Percentiles rank a stretch among this genome's conserved stretches.
phyloP scores from a whole-genome alignment of 2,329 filamentous ascomycete species.

The Exophiala spinifera region DNA sequence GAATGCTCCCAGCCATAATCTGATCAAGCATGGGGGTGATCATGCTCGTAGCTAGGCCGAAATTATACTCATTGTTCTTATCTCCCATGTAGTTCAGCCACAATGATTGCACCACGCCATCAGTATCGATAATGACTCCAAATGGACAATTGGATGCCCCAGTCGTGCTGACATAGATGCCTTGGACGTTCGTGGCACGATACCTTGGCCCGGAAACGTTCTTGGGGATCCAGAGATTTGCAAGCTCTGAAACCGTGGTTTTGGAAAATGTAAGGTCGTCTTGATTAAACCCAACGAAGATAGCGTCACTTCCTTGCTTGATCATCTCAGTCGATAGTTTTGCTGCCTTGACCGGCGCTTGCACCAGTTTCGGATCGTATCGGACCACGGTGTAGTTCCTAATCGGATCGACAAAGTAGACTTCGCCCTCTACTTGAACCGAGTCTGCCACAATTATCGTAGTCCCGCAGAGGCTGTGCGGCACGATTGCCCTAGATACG shows the following conservation, averaged over 20 bases:
- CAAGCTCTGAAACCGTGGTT: conserved; percentile 94
- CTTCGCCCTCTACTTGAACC: conserved; percentile 88
- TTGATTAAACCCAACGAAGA: conserved; percentile 97
- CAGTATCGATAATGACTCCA: conserved; percentile 83
- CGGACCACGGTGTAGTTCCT: conserved; percentile 96
- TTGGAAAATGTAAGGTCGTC: conserved; percentile 91
- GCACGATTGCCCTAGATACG: conserved; percentile 89
- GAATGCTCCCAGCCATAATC: conserved; percentile 74
- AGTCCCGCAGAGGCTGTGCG: conserved; percentile 95
- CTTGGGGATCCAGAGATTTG: conserved; percentile 90
- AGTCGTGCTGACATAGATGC: conserved; percentile 90
- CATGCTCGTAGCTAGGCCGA: conserved; percentile 84
- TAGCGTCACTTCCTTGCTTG: conserved; percentile 88
- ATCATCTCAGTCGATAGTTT: conserved; percentile 76
- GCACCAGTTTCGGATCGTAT: conserved; percentile 90
- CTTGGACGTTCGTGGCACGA: too few species aligned
- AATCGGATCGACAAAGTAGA: conserved; percentile 91
- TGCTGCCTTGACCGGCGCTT: conserved; percentile 87
- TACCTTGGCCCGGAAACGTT: conserved; percentile 90
- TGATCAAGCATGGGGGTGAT: conserved; percentile 83
- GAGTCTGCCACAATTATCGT: conserved; percentile 95
- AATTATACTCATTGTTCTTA: conserved; percentile 91
- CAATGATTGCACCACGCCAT: conserved; percentile 88
- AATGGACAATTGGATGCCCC: conserved; percentile 87
- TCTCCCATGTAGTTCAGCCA: conserved; percentile 98